phyloP scores from a whole-genome alignment of 164 flowering plant genomes.

The Vitis riparia region DNA sequence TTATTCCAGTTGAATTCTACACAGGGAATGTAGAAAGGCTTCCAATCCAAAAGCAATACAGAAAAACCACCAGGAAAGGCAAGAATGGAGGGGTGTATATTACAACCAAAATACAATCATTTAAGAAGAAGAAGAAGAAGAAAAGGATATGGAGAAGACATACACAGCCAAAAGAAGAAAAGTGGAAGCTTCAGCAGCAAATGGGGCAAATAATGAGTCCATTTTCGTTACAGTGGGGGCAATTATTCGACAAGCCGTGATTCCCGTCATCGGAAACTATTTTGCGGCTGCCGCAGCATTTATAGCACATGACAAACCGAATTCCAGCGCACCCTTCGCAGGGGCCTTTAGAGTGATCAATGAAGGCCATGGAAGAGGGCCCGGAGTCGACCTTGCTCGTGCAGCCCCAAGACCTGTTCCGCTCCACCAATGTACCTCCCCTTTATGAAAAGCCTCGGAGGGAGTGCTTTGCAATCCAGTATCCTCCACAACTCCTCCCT shows the following conservation, averaged over 20 bases:
- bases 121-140: background rate
- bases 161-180: background rate
- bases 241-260: conserved; percentile 13
- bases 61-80: background rate
- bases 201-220: conserved; percentile 43
- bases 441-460: conserved; percentile 77
- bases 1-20: background rate
- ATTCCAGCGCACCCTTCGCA: conserved; percentile 43
- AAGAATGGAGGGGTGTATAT: too few relatives aligned
- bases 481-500: conserved; percentile 68
- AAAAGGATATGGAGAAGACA: background rate
- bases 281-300: conserved; percentile 43
- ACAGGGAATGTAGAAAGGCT: background rate
- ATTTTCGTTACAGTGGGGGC: conserved; percentile 49
- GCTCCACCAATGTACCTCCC: conserved; percentile 82
- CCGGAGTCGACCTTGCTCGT: conserved; percentile 45
- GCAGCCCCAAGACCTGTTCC: conserved; percentile 39
- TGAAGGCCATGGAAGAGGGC: conserved; percentile 34
- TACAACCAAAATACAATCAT: too few relatives aligned
- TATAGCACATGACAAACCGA: conserved; percentile 41
- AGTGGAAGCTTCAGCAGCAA: conserved; percentile 26
- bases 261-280: conserved; percentile 9
- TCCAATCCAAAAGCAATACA: background rate
- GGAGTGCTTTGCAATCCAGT: conserved; percentile 50
- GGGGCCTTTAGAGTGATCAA: conserved; percentile 6